A percentile compares a stretch with the other conserved stretches of the same genome.
Conservation (phyloP, 257 asterid species). For the Dorcoceras hygrometricum region DNA sequence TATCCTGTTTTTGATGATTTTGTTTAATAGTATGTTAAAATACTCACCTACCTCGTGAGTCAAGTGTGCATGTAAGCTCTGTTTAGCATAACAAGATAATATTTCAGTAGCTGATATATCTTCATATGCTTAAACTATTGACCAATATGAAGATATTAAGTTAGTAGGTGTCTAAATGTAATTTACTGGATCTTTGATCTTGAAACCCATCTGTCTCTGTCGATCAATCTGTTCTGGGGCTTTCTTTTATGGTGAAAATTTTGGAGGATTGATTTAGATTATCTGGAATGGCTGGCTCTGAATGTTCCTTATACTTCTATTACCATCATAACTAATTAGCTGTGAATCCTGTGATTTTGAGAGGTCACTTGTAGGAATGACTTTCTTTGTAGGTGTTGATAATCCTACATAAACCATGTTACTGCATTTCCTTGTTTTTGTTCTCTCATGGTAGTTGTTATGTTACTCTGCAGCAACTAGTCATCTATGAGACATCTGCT, state of each 20-base stretch:
- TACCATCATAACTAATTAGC: conserved; percentile 2
- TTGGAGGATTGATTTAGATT: neutral
- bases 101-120: neutral
- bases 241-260: conserved; percentile 7
- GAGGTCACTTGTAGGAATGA: conserved; percentile 3
- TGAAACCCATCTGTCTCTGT: conserved; percentile 4
- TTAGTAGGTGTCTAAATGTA: neutral
- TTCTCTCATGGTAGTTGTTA: conserved; percentile 23
- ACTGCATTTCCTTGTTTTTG: conserved; percentile 10
- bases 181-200: conserved; percentile 10
- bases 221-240: neutral
- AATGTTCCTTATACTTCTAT: neutral
- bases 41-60: conserved; percentile 4
- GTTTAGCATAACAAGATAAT: neutral
- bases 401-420: conserved; percentile 14
- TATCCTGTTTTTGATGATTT: neutral
- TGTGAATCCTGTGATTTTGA: conserved; percentile 3
- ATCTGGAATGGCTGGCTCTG: conserved; percentile 12
- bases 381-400: conserved; percentile 1
- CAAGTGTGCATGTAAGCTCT: neutral
- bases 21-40: neutral
- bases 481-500: conserved; percentile 96
- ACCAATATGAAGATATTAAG: neutral
- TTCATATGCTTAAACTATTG: neutral
- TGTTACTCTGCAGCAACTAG: conserved; percentile 80